Evolutionary conservation across 2,329 filamentous ascomycete species (phyloP).

Genomic region (Podosphaera aphanis): DNA sequence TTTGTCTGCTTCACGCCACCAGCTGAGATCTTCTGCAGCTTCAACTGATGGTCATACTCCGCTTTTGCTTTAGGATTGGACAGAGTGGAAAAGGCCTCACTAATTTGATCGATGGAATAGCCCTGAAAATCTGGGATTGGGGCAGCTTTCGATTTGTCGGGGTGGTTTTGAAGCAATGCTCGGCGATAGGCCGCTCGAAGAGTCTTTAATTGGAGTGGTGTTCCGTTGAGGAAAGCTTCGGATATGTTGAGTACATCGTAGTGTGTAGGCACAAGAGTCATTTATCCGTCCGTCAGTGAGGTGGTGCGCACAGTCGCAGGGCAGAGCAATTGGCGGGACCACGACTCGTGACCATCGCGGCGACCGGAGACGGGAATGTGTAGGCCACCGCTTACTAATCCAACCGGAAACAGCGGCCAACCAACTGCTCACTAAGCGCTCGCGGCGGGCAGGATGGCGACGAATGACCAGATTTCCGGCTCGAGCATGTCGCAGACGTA

Average conservation of each 20-base stretch:
- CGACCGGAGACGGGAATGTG: no score
- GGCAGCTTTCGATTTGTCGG: constrained; percentile 16
- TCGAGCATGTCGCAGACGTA: no score
- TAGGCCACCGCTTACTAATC: no score
- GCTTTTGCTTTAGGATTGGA: constrained; percentile 25
- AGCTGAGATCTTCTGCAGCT: constrained; percentile 7
- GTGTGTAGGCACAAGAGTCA: constrained; percentile 22
- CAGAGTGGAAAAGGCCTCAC: constrained; percentile 31
- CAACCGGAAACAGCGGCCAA: no score
- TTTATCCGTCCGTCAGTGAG: constrained; percentile 9
- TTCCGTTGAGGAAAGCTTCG: constrained; percentile 22
- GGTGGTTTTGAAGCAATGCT: constrained; percentile 41
- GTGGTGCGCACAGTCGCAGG: no score
- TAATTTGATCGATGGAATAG: constrained; percentile 40
- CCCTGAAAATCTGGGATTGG: not conserved
- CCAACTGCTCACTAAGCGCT: no score
- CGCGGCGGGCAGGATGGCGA: no score
- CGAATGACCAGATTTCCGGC: no score
- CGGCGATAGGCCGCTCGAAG: constrained; percentile 41
- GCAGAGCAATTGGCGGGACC: no score
- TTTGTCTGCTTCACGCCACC: constrained; percentile 4
- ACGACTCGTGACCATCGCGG: no score
- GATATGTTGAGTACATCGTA: constrained; percentile 38
- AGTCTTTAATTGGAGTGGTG: constrained; percentile 22
- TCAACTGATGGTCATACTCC: constrained; percentile 30